These are phyloP conservation scores for Coniochaeta pulveracea DNA, from an alignment of 2,329 filamentous ascomycete species.

Conservation along the genomic window DNA sequence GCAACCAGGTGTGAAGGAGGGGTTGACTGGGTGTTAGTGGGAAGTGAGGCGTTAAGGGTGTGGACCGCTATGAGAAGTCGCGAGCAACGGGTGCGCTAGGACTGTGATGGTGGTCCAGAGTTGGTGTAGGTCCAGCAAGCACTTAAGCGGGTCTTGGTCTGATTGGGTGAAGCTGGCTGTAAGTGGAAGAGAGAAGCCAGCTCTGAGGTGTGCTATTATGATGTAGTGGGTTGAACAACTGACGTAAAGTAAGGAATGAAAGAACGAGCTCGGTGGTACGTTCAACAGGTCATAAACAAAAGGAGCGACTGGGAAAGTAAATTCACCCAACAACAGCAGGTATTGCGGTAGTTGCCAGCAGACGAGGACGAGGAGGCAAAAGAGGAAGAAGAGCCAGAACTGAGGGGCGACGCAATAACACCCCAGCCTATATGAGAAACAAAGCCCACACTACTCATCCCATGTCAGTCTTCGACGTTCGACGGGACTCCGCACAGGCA, in stretches of 20 bases:
- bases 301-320: constrained; percentile 38
- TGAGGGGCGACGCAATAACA: constrained; percentile 35
- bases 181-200: constrained; percentile 40
- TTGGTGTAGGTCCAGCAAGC: constrained; percentile 11
- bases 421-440: constrained; percentile 41
- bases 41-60: no score
- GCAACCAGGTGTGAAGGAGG: constrained; percentile 1
- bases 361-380: constrained; percentile 30
- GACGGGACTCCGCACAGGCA: constrained; percentile 27
- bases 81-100: constrained; percentile 21
- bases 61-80: constrained; percentile 6
- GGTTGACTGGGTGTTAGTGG: constrained; percentile 4
- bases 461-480: constrained; percentile 29
- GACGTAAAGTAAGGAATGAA: constrained; percentile 29
- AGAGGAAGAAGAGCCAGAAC: constrained; percentile 25
- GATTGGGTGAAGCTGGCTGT: constrained; percentile 26
- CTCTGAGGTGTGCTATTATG: constrained; percentile 38
- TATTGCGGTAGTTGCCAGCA: no score
- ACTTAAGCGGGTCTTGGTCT: constrained; percentile 20
- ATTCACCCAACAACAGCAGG: constrained; percentile 20
- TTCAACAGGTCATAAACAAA: constrained; percentile 23
- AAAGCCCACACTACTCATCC: constrained; percentile 24
- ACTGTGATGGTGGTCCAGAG: constrained; percentile 29
- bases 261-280: constrained; percentile 13
- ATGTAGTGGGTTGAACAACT: constrained; percentile 27